A percentile compares a stretch with the other conserved stretches of the same genome.
These are phyloP conservation scores for Prunus salicina DNA, from an alignment of 306 rosid species.

Conservation along the genomic window DNA sequence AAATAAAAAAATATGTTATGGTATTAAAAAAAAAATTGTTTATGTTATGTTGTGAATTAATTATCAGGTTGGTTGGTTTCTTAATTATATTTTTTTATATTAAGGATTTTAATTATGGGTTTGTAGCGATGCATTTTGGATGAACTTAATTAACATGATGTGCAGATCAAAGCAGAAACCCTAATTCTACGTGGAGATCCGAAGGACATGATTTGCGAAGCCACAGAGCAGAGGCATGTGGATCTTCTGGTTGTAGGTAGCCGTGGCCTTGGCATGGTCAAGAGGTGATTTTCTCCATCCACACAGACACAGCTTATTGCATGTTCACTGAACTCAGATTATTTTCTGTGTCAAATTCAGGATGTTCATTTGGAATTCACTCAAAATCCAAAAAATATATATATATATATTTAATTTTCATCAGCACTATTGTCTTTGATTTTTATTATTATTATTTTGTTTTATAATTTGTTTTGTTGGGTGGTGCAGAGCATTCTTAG, in stretches of 20 bases:
- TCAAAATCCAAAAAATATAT: too few species aligned
- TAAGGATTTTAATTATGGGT: too few species aligned
- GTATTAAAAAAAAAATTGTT: too few species aligned
- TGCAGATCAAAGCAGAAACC: slow-evolving; percentile 63
- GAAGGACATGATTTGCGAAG: slow-evolving; percentile 69
- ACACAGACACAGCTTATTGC: too few species aligned
- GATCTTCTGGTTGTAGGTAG: slow-evolving; percentile 66
- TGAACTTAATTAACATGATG: not conserved
- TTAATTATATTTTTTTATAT: too few species aligned
- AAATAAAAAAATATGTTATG: too few species aligned
- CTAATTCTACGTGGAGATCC: slow-evolving; percentile 55
- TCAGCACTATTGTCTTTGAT: not conserved
- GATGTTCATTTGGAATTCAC: too few species aligned
- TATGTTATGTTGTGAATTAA: too few species aligned
- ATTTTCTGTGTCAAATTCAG: too few species aligned
- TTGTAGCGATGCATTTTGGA: not conserved
- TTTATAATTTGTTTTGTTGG: not conserved
- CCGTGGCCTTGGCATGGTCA: slow-evolving; percentile 64
- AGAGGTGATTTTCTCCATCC: slow-evolving; percentile 37
- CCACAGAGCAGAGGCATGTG: slow-evolving; percentile 57
- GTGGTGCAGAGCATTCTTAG: slow-evolving; percentile 25
- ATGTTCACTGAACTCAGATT: too few species aligned
- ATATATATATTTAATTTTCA: too few species aligned
- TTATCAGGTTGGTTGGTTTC: too few species aligned
- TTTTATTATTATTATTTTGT: not conserved